A percentile compares a stretch with the other conserved stretches of the same genome.
phyloP scores from a whole-genome alignment of 164 flowering plant species.

The Berberis thunbergii region DNA sequence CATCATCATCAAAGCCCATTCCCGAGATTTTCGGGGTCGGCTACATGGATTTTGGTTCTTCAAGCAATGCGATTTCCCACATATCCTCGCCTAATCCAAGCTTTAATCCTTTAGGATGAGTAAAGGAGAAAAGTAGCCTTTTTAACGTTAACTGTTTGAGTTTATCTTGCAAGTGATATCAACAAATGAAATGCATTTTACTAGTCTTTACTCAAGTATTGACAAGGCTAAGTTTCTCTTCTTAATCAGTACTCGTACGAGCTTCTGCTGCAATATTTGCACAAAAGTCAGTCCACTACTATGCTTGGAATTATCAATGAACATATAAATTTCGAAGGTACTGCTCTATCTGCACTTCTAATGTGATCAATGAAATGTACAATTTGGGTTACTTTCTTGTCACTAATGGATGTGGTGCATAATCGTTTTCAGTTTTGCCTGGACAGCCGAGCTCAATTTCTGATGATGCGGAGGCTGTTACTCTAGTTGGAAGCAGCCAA shows the following conservation, averaged over 20 bases:
- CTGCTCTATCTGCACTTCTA: background rate
- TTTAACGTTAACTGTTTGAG: too few species aligned
- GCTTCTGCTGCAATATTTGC: constrained; percentile 82
- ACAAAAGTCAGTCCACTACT: constrained; percentile 62
- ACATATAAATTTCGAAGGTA: constrained; percentile 86
- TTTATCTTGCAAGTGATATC: too few species aligned
- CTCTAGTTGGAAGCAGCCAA: constrained; percentile 60
- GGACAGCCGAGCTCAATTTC: constrained; percentile 85
- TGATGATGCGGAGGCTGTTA: constrained; percentile 75
- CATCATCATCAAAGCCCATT: too few species aligned
- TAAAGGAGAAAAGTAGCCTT: too few species aligned
- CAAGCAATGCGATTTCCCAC: too few species aligned
- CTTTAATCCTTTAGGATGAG: too few species aligned
- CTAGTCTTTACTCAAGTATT: background rate
- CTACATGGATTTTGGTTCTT: too few species aligned
- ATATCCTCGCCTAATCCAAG: too few species aligned
- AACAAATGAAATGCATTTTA: too few species aligned
- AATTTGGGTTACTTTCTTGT: constrained; percentile 1
- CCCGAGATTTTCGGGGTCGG: too few species aligned
- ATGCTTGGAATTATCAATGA: constrained; percentile 94
- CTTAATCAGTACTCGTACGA: constrained; percentile 75
- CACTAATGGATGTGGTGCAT: background rate
- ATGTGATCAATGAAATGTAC: background rate
- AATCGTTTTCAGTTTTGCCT: constrained; percentile 56
- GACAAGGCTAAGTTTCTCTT: constrained; percentile 1